A percentile compares a stretch with the other conserved stretches of the same genome.
phyloP scores from a whole-genome alignment of 148 eudicot species.

The Rhododendron mucronatum region DNA sequence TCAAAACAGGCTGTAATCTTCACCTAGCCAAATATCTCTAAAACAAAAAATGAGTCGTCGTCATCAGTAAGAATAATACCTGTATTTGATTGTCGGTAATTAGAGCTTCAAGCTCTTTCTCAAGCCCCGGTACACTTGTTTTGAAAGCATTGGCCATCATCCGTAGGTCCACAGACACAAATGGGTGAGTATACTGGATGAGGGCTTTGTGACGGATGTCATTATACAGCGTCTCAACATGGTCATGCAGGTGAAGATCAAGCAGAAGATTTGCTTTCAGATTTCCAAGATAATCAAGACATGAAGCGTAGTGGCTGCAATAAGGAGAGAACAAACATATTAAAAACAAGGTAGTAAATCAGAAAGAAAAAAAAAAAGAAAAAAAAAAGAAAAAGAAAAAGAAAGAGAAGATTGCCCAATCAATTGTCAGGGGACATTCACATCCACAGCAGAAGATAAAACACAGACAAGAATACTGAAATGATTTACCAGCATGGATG shows the following conservation, averaged over 20 bases:
- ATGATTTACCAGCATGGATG: background rate
- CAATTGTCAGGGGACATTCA: background rate
- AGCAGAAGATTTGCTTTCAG: constrained; percentile 78
- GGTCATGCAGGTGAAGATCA: constrained; percentile 91
- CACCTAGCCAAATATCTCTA: background rate
- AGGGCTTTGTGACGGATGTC: constrained; percentile 92
- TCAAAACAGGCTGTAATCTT: background rate
- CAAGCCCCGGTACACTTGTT: constrained; percentile 59
- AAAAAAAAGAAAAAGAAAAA: too few species aligned
- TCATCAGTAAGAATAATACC: constrained; percentile 33
- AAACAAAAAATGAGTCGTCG: background rate
- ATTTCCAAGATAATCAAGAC: constrained; percentile 80
- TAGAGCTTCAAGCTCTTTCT: constrained; percentile 87
- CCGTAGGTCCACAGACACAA: constrained; percentile 77
- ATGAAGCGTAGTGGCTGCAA: constrained; percentile 89
- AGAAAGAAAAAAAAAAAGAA: background rate
- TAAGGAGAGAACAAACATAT: background rate
- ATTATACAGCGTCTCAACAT: constrained; percentile 70
- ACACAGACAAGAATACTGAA: background rate
- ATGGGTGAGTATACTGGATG: constrained; percentile 88
- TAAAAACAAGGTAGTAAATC: background rate
- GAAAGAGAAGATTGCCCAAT: background rate
- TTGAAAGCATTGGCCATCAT: constrained; percentile 99
- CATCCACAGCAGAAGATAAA: background rate
- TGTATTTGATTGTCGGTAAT: constrained; percentile 86